phyloP scores from a whole-genome alignment of 2,329 filamentous ascomycete species.

The Trichoderma brevicompactum region DNA sequence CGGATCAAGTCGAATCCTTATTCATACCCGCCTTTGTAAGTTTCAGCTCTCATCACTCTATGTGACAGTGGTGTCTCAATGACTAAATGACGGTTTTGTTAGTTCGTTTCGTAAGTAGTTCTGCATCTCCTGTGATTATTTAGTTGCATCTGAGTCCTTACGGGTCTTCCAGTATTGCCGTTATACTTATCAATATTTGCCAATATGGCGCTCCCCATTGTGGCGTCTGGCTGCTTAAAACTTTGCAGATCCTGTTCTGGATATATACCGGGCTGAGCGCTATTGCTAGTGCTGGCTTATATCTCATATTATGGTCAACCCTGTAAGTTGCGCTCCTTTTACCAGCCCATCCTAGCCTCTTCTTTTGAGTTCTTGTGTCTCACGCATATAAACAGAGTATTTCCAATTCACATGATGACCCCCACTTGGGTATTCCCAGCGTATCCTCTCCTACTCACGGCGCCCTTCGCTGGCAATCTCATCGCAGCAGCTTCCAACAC shows the following conservation, averaged over 20 bases:
- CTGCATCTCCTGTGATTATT: neutral
- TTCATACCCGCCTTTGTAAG: slow-evolving; percentile 71
- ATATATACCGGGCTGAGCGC: slow-evolving; percentile 71
- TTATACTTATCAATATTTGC: slow-evolving; percentile 76
- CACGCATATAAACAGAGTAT: slow-evolving; percentile 43
- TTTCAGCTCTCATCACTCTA: neutral
- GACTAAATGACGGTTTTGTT: neutral
- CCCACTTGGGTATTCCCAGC: slow-evolving; percentile 88
- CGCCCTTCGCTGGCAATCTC: slow-evolving; percentile 69
- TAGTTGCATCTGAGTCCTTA: neutral
- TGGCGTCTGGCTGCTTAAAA: slow-evolving; percentile 63
- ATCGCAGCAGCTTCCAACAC: slow-evolving; percentile 47
- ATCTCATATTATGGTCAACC: slow-evolving; percentile 71
- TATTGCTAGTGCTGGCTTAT: slow-evolving; percentile 69
- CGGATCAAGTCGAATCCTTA: slow-evolving; percentile 76
- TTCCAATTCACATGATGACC: slow-evolving; percentile 80
- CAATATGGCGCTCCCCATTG: slow-evolving; percentile 71
- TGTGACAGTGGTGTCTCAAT: neutral
- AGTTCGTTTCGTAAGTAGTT: slow-evolving; percentile 52
- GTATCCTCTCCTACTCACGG: slow-evolving; percentile 78
- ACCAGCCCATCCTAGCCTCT: neutral
- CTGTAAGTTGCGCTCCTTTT: slow-evolving; percentile 46
- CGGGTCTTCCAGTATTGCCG: slow-evolving; percentile 56
- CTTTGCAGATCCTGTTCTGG: slow-evolving; percentile 74
- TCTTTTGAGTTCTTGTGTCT: neutral